These are phyloP conservation scores for Omphalotus guepiniiformis DNA, from an alignment of 768 basidiomycete genomes.

Conservation along the genomic window DNA sequence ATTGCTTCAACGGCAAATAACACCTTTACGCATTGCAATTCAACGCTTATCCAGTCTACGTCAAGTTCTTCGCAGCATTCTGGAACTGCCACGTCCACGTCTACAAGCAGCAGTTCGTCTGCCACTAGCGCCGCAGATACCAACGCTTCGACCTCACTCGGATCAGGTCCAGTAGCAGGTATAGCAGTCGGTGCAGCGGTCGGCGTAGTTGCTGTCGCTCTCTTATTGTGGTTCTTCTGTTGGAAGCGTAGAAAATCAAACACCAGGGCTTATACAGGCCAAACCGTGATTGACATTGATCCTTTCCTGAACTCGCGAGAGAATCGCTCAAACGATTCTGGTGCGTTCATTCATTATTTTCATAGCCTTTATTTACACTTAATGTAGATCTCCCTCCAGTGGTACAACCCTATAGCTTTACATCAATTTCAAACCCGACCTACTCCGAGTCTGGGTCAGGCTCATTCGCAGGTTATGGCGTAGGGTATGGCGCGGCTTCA, in stretches of 20 bases:
- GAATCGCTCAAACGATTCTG: background rate
- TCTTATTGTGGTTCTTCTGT: conserved; percentile 7
- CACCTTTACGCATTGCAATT: conserved; percentile 23
- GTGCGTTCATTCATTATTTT: background rate
- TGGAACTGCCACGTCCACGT: background rate
- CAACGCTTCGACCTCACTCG: background rate
- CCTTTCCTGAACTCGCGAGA: background rate
- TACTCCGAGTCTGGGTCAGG: background rate
- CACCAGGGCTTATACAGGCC: background rate
- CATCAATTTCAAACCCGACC: background rate
- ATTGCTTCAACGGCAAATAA: conserved; percentile 20
- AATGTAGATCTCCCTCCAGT: background rate
- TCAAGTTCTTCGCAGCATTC: background rate
- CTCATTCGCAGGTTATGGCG: background rate
- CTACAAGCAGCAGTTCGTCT: background rate
- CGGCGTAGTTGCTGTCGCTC: background rate
- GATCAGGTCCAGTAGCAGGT: conserved; percentile 12
- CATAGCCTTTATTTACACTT: background rate
- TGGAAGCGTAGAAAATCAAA: conserved; percentile 6
- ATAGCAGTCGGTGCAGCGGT: conserved; percentile 13
- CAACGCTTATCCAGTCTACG: conserved; percentile 5
- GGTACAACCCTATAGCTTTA: background rate
- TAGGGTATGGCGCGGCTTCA: background rate
- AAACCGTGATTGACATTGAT: conserved; percentile 2
- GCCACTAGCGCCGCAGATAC: background rate